These are phyloP conservation scores for Casuarina glauca DNA, from an alignment of 306 rosid species.

Conservation along the genomic window DNA sequence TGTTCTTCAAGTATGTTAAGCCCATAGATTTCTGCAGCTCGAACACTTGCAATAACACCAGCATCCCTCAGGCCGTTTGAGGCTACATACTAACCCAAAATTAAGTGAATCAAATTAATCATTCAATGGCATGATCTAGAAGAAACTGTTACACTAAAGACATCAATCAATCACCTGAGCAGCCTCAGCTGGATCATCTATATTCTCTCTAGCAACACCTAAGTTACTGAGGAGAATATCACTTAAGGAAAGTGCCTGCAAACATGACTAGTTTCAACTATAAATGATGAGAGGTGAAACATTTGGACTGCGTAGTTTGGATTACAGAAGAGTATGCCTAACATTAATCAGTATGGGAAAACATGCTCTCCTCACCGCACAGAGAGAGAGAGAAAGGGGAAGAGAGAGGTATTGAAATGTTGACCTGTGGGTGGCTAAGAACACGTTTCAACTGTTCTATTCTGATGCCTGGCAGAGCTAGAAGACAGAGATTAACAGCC, in stretches of 20 bases:
- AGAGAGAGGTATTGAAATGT: conserved; percentile 9
- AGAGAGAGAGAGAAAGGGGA: neutral
- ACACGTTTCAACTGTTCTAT: conserved; percentile 58
- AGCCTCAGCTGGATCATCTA: conserved; percentile 65
- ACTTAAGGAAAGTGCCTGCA: conserved; percentile 66
- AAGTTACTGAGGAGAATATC: conserved; percentile 51
- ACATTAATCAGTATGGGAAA: neutral
- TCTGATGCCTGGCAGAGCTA: conserved; percentile 68
- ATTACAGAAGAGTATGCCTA: neutral
- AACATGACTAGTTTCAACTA: conserved; percentile 16
- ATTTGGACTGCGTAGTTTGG: neutral
- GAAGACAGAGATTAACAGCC: conserved; percentile 57
- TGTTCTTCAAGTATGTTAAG: conserved; percentile 57
- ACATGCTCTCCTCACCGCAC: neutral
- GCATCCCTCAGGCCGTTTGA: conserved; percentile 44
- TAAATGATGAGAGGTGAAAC: neutral
- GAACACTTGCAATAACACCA: conserved; percentile 58
- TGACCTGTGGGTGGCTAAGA: conserved; percentile 69
- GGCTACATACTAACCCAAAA: conserved; percentile 41
- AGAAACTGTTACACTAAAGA: conserved; percentile 15
- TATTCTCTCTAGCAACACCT: conserved; percentile 54
- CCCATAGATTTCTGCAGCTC: conserved; percentile 61
- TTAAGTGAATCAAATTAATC: neutral
- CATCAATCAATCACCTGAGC: conserved; percentile 50
- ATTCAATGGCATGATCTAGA: conserved; percentile 2